Percentiles rank a stretch among this genome's conserved stretches.
phyloP scores from a whole-genome alignment of 2,329 filamentous ascomycete genomes.

The Cladosporium halotolerans region DNA sequence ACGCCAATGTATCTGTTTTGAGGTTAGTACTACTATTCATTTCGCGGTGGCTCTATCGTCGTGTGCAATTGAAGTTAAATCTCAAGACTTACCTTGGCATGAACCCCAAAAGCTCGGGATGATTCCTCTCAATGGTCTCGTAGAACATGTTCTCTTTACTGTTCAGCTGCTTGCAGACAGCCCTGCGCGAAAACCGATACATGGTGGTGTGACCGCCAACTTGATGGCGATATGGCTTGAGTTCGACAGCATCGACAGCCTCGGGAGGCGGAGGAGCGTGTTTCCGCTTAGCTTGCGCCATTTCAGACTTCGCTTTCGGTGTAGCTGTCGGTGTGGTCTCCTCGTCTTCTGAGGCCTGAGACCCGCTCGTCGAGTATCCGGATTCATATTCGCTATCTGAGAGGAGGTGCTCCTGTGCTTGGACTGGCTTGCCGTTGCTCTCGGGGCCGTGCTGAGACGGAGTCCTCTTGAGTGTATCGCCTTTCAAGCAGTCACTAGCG shows the following conservation, averaged over 20 bases:
- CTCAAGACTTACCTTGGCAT: conserved; percentile 60
- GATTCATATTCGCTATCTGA: conserved; percentile 36
- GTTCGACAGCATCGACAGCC: conserved; percentile 83
- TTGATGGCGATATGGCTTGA: conserved; percentile 96
- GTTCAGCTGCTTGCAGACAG: conserved; percentile 96
- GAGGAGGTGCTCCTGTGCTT: conserved; percentile 22
- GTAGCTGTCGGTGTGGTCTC: conserved; percentile 44
- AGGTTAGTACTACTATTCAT: conserved; percentile 18
- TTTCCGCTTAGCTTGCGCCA: conserved; percentile 29
- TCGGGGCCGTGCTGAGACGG: not conserved
- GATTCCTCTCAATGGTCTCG: conserved; percentile 85
- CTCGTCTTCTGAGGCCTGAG: conserved; percentile 50
- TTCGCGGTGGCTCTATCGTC: conserved; percentile 1
- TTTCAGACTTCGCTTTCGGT: conserved; percentile 22
- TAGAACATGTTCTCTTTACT: conserved; percentile 99
- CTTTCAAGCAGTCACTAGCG: conserved; percentile 55
- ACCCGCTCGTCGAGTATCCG: conserved; percentile 30
- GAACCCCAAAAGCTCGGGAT: conserved; percentile 84
- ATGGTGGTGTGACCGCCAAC: conserved; percentile 95
- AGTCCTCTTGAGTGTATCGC: conserved; percentile 36
- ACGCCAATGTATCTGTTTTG: conserved; percentile 82
- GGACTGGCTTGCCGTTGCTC: conserved; percentile 33
- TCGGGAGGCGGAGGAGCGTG: conserved; percentile 32
- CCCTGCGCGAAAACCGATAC: conserved; percentile 89
- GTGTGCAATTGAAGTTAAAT: not conserved